phyloP scores from a whole-genome alignment of 2,329 filamentous ascomycete genomes.

The Plenodomus tracheiphilus region DNA sequence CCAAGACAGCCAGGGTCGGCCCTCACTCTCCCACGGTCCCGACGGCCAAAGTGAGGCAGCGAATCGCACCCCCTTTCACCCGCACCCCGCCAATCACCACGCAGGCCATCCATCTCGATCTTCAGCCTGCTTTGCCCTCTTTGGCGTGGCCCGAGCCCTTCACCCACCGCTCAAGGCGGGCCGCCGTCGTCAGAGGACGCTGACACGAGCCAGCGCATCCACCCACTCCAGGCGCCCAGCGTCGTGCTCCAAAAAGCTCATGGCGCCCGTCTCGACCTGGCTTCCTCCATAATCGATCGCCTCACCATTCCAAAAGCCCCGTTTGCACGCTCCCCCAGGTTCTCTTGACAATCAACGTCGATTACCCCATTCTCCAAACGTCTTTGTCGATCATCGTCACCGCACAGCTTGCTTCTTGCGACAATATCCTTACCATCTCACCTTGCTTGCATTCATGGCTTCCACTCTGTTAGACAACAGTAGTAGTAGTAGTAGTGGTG shows the following conservation, averaged over 20 bases:
- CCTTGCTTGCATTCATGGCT: conserved; percentile 24
- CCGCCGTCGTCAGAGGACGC: conserved; percentile 33
- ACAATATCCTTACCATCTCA: conserved; percentile 5
- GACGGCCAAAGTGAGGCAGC: conserved; percentile 30
- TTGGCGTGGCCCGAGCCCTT: conserved; percentile 25
- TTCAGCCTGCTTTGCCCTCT: conserved; percentile 33
- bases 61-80: conserved; percentile 20
- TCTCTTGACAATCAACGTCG: background rate
- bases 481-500: conserved; percentile 21
- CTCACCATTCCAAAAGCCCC: conserved; percentile 23
- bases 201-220: conserved; percentile 42
- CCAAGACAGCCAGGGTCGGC: conserved; percentile 14
- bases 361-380: background rate
- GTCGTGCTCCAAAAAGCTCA: conserved; percentile 32
- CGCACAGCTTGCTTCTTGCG: conserved; percentile 22
- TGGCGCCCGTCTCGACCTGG: conserved; percentile 24
- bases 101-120: conserved; percentile 16
- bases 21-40: conserved; percentile 6
- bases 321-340: conserved; percentile 9
- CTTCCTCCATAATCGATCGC: conserved; percentile 31
- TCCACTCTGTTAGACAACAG: conserved; percentile 27
- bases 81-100: conserved; percentile 23
- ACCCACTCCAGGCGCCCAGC: conserved; percentile 8
- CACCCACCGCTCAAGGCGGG: conserved; percentile 23
- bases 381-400: conserved; percentile 29